Conservation (phyloP, 805 yeast genomes). For the Yamadazyma sp. region DNA sequence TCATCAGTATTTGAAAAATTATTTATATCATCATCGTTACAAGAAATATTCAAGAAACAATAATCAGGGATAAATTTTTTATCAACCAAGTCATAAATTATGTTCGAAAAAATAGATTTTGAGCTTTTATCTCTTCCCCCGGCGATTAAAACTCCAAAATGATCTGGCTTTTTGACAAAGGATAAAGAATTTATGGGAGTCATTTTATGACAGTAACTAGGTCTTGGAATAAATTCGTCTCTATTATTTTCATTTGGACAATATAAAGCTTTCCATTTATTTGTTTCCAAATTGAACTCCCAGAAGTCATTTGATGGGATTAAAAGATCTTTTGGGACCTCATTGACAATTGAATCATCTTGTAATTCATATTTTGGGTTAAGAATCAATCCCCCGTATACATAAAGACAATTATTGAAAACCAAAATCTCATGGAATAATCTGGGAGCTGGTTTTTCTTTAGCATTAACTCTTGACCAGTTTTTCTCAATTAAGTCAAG, state of each 20-base stretch:
- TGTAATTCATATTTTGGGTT: conserved; percentile 7
- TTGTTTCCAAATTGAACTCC: conserved; percentile 55
- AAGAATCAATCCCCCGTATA: conserved; percentile 61
- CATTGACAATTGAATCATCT: conserved; percentile 4
- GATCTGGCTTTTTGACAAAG: conserved; percentile 35
- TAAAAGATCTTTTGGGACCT: conserved; percentile 23
- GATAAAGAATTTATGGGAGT: conserved; percentile 37
- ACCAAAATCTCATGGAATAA: conserved; percentile 58
- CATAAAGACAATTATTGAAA: conserved; percentile 47
- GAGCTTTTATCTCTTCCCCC: conserved; percentile 49
- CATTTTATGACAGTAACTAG: conserved; percentile 55
- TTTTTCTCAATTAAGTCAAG: conserved; percentile 55
- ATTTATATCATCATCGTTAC: conserved; percentile 9
- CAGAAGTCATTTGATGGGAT: conserved; percentile 63
- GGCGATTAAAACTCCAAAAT: conserved; percentile 47
- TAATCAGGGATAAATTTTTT: conserved; percentile 24
- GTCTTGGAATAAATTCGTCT: conserved; percentile 22
- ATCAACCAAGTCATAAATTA: conserved; percentile 45
- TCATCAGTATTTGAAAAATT: conserved; percentile 15
- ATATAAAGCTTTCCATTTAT: conserved; percentile 52
- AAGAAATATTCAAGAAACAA: conserved; percentile 7
- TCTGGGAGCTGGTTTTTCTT: conserved; percentile 42
- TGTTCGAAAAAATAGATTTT: conserved; percentile 28
- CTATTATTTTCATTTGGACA: conserved; percentile 17
- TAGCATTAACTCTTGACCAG: conserved; percentile 48